A percentile compares a stretch with the other conserved stretches of the same genome.
Conservation (phyloP, 352 stramenopile species). For the Pythium sukuiense region DNA sequence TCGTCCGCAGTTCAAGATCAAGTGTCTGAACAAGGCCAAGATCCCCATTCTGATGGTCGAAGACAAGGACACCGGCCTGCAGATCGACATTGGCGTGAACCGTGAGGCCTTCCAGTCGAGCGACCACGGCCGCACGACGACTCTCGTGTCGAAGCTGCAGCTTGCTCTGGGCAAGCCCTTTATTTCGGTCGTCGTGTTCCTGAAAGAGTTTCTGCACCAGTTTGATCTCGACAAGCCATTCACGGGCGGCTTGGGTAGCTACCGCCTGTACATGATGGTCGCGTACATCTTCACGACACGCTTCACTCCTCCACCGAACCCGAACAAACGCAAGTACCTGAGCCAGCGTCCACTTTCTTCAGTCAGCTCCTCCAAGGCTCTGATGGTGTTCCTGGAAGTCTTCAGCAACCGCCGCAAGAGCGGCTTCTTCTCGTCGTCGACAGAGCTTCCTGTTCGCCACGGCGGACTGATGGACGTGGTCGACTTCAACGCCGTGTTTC, state of each 20-base stretch:
- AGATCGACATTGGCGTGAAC: conserved; percentile 70
- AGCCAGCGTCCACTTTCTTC: not conserved
- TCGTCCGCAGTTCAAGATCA: conserved; percentile 57
- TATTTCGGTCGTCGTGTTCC: conserved; percentile 52
- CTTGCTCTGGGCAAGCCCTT: conserved; percentile 44
- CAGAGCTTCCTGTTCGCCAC: conserved; percentile 41
- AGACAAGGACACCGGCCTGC: conserved; percentile 49
- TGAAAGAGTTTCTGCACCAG: conserved; percentile 82
- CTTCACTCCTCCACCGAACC: conserved; percentile 22
- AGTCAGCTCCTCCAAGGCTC: conserved; percentile 24
- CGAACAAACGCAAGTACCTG: conserved; percentile 9
- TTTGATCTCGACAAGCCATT: conserved; percentile 81
- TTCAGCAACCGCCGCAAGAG: conserved; percentile 62
- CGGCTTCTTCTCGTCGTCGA: conserved; percentile 51
- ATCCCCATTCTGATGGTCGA: conserved; percentile 74
- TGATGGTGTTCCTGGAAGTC: conserved; percentile 62
- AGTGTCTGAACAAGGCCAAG: conserved; percentile 70
- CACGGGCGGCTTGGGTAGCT: conserved; percentile 75
- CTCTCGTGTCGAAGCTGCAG: conserved; percentile 53
- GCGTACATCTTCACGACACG: conserved; percentile 50
- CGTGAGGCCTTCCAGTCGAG: conserved; percentile 52
- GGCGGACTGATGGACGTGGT: conserved; percentile 38
- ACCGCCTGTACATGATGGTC: conserved; percentile 82
- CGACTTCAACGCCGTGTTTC: conserved; percentile 66
- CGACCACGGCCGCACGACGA: conserved; percentile 65